Percentiles rank a stretch among this genome's conserved stretches.
Conservation (phyloP, 371 early-diverging fungal species). For the Mortierella sp. region DNA sequence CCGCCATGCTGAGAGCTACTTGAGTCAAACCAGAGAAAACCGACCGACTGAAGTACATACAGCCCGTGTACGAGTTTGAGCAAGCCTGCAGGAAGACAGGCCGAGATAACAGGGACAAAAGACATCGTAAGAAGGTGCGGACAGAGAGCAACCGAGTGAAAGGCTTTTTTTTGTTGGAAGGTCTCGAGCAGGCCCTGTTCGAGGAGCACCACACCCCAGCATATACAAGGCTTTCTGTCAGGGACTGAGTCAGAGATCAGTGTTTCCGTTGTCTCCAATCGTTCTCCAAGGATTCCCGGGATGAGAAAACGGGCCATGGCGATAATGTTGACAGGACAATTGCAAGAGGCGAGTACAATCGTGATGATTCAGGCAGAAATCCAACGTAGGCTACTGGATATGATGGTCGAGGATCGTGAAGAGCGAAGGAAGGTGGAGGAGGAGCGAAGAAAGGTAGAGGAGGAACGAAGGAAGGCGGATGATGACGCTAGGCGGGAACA, state of each 20-base stretch:
- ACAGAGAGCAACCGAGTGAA: background rate
- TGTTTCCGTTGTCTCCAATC: background rate
- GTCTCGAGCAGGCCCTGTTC: background rate
- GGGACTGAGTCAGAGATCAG: background rate
- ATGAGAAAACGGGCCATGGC: background rate
- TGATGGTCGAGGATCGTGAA: background rate
- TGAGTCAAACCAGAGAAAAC: background rate
- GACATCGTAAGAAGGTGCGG: background rate
- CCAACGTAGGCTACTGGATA: background rate
- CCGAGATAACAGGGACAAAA: background rate
- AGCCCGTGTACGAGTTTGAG: background rate
- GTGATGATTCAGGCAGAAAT: background rate
- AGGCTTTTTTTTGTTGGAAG: background rate
- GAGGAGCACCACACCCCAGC: background rate
- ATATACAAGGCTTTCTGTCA: background rate
- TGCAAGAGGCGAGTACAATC: background rate
- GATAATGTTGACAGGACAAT: background rate
- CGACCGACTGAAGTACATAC: background rate
- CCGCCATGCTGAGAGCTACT: background rate
- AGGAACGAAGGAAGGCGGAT: background rate
- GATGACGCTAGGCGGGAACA: background rate
- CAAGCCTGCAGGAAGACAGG: background rate
- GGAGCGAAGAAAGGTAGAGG: background rate
- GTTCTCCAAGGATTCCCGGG: background rate
- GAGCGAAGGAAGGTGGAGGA: background rate